Base-by-base conservation (phyloP, 257 asterid species). In the Knoxia roxburghii region DNA sequence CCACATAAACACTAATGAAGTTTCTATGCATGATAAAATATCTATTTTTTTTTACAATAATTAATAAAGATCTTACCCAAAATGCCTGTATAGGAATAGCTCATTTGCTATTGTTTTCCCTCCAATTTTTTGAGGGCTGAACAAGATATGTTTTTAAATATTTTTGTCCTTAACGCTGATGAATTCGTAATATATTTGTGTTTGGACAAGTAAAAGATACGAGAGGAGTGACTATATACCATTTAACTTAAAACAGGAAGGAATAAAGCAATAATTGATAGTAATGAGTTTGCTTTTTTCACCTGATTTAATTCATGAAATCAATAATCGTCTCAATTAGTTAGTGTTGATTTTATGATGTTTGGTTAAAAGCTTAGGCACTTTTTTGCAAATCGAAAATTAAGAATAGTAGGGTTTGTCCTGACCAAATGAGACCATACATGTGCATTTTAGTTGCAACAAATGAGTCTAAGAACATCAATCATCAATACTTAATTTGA, bases 361-460 rank as follows among this genome's bases (percentile, higher is more conserved):
- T 39, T 74, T 77, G 76, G 72, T 78, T 69, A 58, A 73, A 65
- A 62, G 52, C 18, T 65, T 0, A 15, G 45, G 33, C 56, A 37
- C 41, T 49, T 59, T 70, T 41, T 73, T 73, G 64, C 73, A 67
- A 82, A n/a, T n/a, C 69, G 64, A 54, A 72, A 68, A 68, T 62
- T 77, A 69, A 79, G 74, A 61, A 49, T 20, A n/a, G n/a, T n/a
- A n/a, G n/a, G 3, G 41, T 18, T 56, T 81, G 86, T 77, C 86
- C 49, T 68, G 56, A 77, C 74, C 71, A 68, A 71, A 67, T 75
- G 85, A 72, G 86, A 88, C 89, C 91, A 75, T 75, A 86, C 95
- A 89, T 89, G 89, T 89, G 92, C 89, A 35, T 54, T 64, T 82
- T 79, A 76, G 89, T 79, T 84, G 82, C 79, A 80, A 76, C 84